Base-by-base conservation (phyloP, 208 protist species). In the Sergeia podlipaevii region DNA sequence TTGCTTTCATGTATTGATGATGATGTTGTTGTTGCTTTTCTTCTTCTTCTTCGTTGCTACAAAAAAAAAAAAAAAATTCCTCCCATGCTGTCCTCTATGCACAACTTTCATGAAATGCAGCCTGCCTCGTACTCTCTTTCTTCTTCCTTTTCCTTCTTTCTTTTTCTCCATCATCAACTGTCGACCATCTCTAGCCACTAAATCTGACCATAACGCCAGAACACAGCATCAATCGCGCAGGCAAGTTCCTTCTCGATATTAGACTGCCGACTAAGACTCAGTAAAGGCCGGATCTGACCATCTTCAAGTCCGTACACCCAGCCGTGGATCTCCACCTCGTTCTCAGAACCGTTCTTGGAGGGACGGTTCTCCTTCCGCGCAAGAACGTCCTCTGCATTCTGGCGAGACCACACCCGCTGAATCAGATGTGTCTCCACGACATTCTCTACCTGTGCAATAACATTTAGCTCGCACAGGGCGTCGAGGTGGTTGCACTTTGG, bases 281-380 rank as follows among this genome's bases (percentile, higher is more conserved):
- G 61, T 39, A 87, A 53, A 34, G 83, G 83, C 2, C 66, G 74
- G 20, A 91, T 51, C 26, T 77, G 15, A 8, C 83, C 83, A 38
- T 85, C 70, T 34, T 80, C 62, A 8, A 91, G 54, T 2, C 79
- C 79, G 60, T 88, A 87, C 37, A 85, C 75, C 83, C 83, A 91
- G 0, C 83, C 83, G 43, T 91, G 83, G 33, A 87, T 76, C 51
- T 88, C 70, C 26, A 88, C 67, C 49, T 75, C 67, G 29, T 80
- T 58, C 18, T 62, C 68, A 0, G 21, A 34, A 11, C 17, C 53
- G 36, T 78, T 81, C 4, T 33, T 37, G 17, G 58, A 53, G 30
- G 41, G 26, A 6, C 65, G 65, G 11, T 42, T 38, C 46, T 84
- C 72, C 7, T 54, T 41, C 47, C 39, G 18, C 21, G 76, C 69